These are phyloP conservation scores for Phytophthora ohioensis DNA, from an alignment of 352 stramenopile genomes.

Conservation along the genomic window DNA sequence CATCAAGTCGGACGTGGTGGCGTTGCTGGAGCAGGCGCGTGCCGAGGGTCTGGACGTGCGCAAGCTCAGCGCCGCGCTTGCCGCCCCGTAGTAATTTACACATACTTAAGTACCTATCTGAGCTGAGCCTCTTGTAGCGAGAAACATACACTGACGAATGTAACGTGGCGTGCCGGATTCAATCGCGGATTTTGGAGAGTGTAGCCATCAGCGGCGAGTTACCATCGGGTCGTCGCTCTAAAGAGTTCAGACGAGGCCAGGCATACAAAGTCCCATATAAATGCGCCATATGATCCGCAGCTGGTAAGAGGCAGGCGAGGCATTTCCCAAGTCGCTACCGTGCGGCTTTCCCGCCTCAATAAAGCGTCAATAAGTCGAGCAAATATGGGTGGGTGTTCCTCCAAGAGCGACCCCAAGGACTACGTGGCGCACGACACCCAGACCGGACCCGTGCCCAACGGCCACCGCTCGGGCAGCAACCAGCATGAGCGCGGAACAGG, in stretches of 20 bases:
- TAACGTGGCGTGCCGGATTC: constrained; percentile 22
- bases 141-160: constrained; percentile 3
- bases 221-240: not conserved
- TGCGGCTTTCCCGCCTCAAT: constrained; percentile 13
- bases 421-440: constrained; percentile 23
- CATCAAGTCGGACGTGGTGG: constrained; percentile 69
- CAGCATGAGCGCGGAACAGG: constrained; percentile 7
- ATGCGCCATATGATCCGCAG: constrained; percentile 17
- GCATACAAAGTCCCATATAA: constrained; percentile 17
- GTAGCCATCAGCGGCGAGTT: constrained; percentile 24
- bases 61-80: constrained; percentile 53
- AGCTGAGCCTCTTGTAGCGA: constrained; percentile 1
- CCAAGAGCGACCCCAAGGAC: constrained; percentile 48
- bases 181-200: constrained; percentile 26
- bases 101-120: not conserved
- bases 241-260: constrained; percentile 31
- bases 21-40: constrained; percentile 76
- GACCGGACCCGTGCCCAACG: constrained; percentile 2
- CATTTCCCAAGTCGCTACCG: constrained; percentile 36
- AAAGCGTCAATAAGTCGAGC: not conserved
- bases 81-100: constrained; percentile 1
- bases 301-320: constrained; percentile 19
- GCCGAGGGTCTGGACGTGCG: constrained; percentile 73
- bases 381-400: constrained; percentile 58
- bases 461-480: not conserved